phyloP scores from a whole-genome alignment of 805 yeast genomes.

The Kodamaea neixiangensis region DNA sequence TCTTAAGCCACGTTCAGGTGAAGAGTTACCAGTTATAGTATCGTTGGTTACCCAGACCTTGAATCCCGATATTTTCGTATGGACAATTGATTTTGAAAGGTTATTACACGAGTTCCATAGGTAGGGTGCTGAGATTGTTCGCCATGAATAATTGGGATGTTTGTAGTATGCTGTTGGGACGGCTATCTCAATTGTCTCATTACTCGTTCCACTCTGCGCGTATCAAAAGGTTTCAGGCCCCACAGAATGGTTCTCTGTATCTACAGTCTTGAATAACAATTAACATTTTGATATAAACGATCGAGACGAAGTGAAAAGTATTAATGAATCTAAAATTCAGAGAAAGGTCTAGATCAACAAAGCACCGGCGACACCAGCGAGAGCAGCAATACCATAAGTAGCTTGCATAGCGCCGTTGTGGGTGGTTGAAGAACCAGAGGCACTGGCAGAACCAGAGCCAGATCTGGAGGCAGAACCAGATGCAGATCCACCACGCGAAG shows the following conservation, averaged over 20 bases:
- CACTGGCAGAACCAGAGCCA: constrained; percentile 11
- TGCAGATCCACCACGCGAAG: constrained; percentile 11
- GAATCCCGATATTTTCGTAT: not conserved
- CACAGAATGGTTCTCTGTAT: not conserved
- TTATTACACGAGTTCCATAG: not conserved
- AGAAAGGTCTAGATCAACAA: constrained; percentile 19
- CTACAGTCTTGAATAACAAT: not conserved
- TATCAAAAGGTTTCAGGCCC: not conserved
- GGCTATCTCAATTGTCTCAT: not conserved
- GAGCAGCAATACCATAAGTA: constrained; percentile 19
- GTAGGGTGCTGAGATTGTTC: not conserved
- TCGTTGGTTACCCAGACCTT: constrained; percentile 10
- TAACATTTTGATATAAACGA: constrained; percentile 1
- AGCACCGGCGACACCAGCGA: constrained; percentile 21
- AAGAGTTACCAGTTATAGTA: constrained; percentile 10
- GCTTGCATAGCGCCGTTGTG: constrained; percentile 6
- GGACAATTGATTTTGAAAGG: not conserved
- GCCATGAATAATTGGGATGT: not conserved
- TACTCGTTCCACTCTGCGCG: not conserved
- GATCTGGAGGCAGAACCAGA: constrained; percentile 7
- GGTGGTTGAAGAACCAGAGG: constrained; percentile 6
- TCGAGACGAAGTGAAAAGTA: constrained; percentile 4
- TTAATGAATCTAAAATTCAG: constrained; percentile 1
- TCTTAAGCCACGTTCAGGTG: not conserved
- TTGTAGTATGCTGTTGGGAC: not conserved